phyloP scores from a whole-genome alignment of 768 basidiomycete genomes.

The Leccinum ochraceum region DNA sequence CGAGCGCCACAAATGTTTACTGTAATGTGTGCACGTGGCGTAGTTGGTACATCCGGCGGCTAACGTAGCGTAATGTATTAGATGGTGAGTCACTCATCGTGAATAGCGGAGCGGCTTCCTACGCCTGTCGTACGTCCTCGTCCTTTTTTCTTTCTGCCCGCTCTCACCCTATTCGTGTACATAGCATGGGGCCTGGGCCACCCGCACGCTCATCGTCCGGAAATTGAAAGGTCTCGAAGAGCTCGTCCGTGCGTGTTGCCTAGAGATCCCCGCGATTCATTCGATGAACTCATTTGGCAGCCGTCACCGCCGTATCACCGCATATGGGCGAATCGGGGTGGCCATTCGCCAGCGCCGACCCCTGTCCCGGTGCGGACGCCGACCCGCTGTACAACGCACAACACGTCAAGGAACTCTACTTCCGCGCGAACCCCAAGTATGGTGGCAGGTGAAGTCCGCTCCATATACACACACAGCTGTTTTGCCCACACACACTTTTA shows the following conservation, averaged over 20 bases:
- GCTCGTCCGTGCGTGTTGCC: slow-evolving; percentile 61
- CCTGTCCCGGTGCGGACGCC: slow-evolving; percentile 69
- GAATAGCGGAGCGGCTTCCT: slow-evolving; percentile 37
- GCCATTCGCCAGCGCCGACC: slow-evolving; percentile 75
- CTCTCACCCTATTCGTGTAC: not conserved
- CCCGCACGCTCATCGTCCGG: slow-evolving; percentile 83
- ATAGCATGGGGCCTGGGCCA: slow-evolving; percentile 77
- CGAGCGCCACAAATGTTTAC: too few relatives aligned
- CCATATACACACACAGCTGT: not conserved
- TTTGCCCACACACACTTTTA: slow-evolving; percentile 17
- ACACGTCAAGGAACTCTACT: slow-evolving; percentile 85
- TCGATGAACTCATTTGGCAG: slow-evolving; percentile 36
- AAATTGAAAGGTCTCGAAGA: slow-evolving; percentile 92
- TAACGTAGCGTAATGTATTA: too few relatives aligned
- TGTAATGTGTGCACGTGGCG: too few relatives aligned
- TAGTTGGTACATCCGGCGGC: too few relatives aligned
- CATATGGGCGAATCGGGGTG: slow-evolving; percentile 83
- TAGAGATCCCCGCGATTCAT: too few relatives aligned
- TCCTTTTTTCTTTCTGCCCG: too few relatives aligned
- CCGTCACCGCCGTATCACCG: slow-evolving; percentile 81
- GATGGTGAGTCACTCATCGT: too few relatives aligned
- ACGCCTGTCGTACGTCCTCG: slow-evolving; percentile 69
- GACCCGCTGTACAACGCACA: slow-evolving; percentile 72
- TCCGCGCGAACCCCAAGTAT: slow-evolving; percentile 72
- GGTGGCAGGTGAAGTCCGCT: slow-evolving; percentile 50